Evolutionary conservation across 2,329 filamentous ascomycete genomes (phyloP).

Genomic region (Botrytis fabae): DNA sequence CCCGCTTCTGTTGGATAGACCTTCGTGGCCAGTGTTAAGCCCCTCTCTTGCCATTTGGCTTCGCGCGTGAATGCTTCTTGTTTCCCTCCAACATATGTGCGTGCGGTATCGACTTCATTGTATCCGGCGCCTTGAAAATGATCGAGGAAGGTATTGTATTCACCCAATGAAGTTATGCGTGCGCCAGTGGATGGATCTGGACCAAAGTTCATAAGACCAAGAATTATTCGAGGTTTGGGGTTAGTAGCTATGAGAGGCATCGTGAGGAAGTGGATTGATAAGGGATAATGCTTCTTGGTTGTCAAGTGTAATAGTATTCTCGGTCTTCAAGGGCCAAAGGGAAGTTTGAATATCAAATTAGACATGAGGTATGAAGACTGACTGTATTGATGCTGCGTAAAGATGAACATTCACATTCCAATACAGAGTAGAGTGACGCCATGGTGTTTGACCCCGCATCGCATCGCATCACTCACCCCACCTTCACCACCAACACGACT

Average conservation of each 20-base stretch:
- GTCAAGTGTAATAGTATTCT: not conserved
- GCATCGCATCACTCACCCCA: conserved; percentile 6
- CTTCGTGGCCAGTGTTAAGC: conserved; percentile 78
- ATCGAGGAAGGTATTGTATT: conserved; percentile 72
- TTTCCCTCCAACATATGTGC: conserved; percentile 67
- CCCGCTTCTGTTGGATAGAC: conserved; percentile 64
- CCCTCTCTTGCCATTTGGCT: conserved; percentile 76
- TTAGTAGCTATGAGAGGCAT: conserved; percentile 36
- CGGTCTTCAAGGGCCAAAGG: not conserved
- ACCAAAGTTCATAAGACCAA: conserved; percentile 85
- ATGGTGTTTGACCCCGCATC: conserved; percentile 6
- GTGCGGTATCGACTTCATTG: conserved; percentile 82
- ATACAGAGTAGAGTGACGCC: not conserved
- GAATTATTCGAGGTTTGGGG: conserved; percentile 64
- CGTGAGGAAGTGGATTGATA: conserved; percentile 14
- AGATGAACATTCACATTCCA: not conserved
- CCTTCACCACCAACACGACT: not conserved
- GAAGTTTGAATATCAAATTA: not conserved
- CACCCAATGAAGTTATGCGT: conserved; percentile 65
- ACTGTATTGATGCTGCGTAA: not conserved
- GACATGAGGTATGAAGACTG: not conserved
- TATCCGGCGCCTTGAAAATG: conserved; percentile 77
- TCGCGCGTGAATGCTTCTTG: conserved; percentile 79
- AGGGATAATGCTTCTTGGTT: not conserved
- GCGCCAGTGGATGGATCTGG: conserved; percentile 62